Evolutionary conservation across 1,139 yeast species (phyloP), one percentile per base, ranked within the genome.

Genomic region (Yamadazyma triangularis): DNA sequence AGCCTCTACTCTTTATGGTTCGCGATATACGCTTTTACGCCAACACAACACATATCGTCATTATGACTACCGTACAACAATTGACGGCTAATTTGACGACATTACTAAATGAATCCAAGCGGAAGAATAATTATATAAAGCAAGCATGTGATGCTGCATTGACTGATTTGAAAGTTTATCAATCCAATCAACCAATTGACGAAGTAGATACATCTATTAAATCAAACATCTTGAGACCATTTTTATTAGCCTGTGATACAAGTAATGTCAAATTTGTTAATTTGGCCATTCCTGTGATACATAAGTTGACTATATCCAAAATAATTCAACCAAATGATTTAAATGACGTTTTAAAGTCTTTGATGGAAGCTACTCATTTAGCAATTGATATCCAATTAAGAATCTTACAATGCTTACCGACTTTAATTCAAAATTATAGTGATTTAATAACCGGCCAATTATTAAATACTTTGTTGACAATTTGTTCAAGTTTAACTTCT

Each of bases 341-440:
- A 15, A 64, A 64, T 16, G 53, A 70, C 5, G 65, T 88, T 4
- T 58, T 89, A 20, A 79, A 74, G 23, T 79, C 91, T 0, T 64
- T 89, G 23, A 61, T 65, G 24, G 93, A 84, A 35, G 86, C 95
- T 0, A 73, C 93, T 0, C 80, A 78, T 46, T 61, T 84, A 25
- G 86, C 93, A 0, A 68, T 76, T 20, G 97, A 91, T 30, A 82
- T 86, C 28, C 96, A 89, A 53, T 67, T 91, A 39, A 81, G 88
- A 47, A 81, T 88, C n/a, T 60, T 91, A 23, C 98, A 91, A 58
- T 69, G 87, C 19, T 64, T 89, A 20, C 96, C 96, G 0, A 67
- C 80, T 2, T 60, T 89, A 24, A 74, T 81, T 53, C 85, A 79
- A 46, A 71, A 68, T 18, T 87, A 87, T 48, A 67, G 76, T 1